These are phyloP conservation scores for Onygena corvina DNA, from an alignment of 2,329 filamentous ascomycete genomes.

Conservation along the genomic window DNA sequence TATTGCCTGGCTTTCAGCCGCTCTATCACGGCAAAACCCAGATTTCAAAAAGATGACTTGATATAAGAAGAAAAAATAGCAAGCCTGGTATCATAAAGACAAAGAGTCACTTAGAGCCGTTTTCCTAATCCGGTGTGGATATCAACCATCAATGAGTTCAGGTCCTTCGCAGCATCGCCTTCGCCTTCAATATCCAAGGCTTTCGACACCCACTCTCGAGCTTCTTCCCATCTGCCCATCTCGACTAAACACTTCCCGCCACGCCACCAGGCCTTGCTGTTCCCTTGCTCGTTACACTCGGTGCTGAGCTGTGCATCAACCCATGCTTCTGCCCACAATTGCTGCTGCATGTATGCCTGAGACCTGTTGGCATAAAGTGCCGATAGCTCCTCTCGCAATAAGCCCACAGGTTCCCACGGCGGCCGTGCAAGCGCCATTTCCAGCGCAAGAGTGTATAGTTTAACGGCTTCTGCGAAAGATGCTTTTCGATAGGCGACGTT, in stretches of 20 bases:
- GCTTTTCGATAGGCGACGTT: constrained; percentile 73
- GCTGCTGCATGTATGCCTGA: constrained; percentile 74
- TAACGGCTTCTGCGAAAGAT: constrained; percentile 61
- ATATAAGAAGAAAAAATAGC: background rate
- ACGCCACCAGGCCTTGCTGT: constrained; percentile 92
- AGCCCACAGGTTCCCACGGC: constrained; percentile 71
- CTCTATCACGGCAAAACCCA: too few species aligned
- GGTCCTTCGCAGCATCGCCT: constrained; percentile 37
- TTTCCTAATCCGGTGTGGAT: constrained; percentile 52
- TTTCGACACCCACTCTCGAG: constrained; percentile 61
- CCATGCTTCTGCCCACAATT: constrained; percentile 73
- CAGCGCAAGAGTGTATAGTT: constrained; percentile 72
- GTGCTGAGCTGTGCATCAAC: constrained; percentile 80
- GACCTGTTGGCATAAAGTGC: constrained; percentile 75
- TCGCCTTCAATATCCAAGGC: constrained; percentile 69
- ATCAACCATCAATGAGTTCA: constrained; percentile 49
- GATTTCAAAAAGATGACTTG: too few species aligned
- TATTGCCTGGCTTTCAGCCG: too few species aligned
- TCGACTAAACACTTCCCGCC: constrained; percentile 73
- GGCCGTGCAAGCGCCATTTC: constrained; percentile 78
- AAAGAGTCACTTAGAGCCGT: background rate
- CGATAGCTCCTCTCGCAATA: constrained; percentile 75
- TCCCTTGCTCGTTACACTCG: constrained; percentile 73
- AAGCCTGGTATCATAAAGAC: background rate
- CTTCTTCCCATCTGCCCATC: constrained; percentile 81